These are phyloP conservation scores for Mikania micrantha DNA, from an alignment of 129 eudicot species.

Conservation along the genomic window DNA sequence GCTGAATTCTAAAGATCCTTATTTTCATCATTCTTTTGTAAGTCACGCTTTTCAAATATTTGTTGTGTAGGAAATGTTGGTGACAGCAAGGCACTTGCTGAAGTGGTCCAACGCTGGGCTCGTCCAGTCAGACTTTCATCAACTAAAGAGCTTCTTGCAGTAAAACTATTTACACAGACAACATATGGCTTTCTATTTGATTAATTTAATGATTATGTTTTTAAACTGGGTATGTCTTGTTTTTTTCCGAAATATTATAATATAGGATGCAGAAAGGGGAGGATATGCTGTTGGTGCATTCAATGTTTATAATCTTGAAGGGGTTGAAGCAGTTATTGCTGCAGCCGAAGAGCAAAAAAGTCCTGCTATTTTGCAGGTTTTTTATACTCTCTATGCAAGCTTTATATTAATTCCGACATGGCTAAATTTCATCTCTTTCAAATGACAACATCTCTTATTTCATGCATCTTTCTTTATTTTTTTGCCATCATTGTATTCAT, in stretches of 20 bases:
- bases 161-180: conserved; percentile 31
- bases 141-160: conserved; percentile 80
- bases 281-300: conserved; percentile 98
- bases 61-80: conserved; percentile 77
- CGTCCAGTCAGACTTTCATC: conserved; percentile 58
- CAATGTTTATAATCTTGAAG: conserved; percentile 93
- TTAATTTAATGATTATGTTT: background rate
- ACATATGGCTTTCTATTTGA: background rate
- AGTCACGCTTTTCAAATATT: background rate
- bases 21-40: background rate
- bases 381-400: conserved; percentile 3
- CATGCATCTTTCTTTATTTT: background rate
- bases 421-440: background rate
- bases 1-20: background rate
- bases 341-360: conserved; percentile 92
- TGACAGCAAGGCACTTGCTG: conserved; percentile 75
- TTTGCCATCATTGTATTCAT: background rate
- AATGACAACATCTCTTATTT: background rate
- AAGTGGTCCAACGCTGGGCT: conserved; percentile 84
- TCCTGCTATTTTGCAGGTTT: conserved; percentile 97
- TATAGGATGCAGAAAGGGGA: conserved; percentile 79
- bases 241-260: background rate
- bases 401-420: background rate
- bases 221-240: background rate
- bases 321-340: conserved; percentile 93